Base-by-base conservation (phyloP, 768 basidiomycete species). In the Chalciporus chontae region DNA sequence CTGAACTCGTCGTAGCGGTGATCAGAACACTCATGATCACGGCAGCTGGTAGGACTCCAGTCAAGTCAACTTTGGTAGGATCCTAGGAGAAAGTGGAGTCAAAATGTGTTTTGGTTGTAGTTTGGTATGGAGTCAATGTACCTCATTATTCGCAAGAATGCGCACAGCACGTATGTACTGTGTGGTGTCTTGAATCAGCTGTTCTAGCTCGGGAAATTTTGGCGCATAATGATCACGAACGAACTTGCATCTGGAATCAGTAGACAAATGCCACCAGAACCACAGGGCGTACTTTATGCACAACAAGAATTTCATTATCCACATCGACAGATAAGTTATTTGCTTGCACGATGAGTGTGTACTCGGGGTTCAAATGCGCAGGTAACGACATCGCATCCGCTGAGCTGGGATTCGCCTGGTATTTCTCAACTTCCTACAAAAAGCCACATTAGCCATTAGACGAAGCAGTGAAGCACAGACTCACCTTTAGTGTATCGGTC, bases 311-410 rank as follows among this genome's bases (percentile, higher is more conserved):
- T 69, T 99, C 96, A 60, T 99, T 99, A 71, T 99, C 96, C 5
- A 98, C 85, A 61, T 99, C 96, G 38, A 99, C 96, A 2, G 94
- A 92, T 50, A 98, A 74, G 69, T 99, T 99, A 74, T 99, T 99
- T 21, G 96, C 92, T 59, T 93, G 85, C 5, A 99, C 96, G 60
- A 98, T 98, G 53, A 98, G 76, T 54, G 86, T 83, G 72, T 99
- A 99, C 69, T 99, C 96, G 1, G 93, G 90, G 64, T 95, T 94
- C 53, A 93, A 77, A 64, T 92, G 89, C 2, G 90, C 85, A 19
- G 87, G 86, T 29, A 87, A 73, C 2, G 84, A 76, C 75, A 92
- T 89, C 34, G 84, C 79, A 54, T 90, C 85, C 23, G 83, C 78
- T 5, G 89, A 78, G 29, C 87, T 88, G 1, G 94, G 93, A 49